These are phyloP conservation scores for Nectriaceae sp. DNA, from an alignment of 2,329 filamentous ascomycete genomes.

Conservation along the genomic window DNA sequence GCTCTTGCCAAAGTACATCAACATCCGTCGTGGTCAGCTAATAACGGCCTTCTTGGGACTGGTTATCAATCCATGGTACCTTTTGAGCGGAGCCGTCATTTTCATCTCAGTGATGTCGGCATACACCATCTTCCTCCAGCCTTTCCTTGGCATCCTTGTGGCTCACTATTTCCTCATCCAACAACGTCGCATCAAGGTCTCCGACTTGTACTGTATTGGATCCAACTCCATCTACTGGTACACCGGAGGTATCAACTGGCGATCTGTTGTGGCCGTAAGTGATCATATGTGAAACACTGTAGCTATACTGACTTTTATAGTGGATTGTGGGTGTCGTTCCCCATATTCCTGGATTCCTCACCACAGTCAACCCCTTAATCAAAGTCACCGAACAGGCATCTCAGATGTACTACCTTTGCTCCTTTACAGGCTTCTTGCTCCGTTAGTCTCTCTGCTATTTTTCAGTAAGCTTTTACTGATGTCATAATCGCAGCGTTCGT, in stretches of 20 bases:
- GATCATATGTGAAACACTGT: too few species aligned
- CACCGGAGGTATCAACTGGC: conserved; percentile 55
- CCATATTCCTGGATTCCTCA: conserved; percentile 53
- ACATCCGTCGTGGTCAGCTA: conserved; percentile 53
- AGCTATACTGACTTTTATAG: neutral
- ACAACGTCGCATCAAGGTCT: conserved; percentile 50
- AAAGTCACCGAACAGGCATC: neutral
- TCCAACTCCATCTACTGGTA: conserved; percentile 4
- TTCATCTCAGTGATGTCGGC: conserved; percentile 68
- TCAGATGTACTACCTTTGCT: conserved; percentile 4
- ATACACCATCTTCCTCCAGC: conserved; percentile 59
- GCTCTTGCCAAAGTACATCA: conserved; percentile 51
- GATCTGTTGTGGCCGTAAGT: conserved; percentile 55
- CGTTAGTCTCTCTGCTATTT: neutral
- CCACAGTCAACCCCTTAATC: conserved; percentile 1
- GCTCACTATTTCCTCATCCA: conserved; percentile 62
- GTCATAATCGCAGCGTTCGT: neutral
- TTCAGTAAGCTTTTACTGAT: neutral
- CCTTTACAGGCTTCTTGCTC: conserved; percentile 3
- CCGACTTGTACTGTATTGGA: conserved; percentile 17
- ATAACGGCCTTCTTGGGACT: conserved; percentile 45
- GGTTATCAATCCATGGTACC: conserved; percentile 52
- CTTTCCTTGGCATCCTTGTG: conserved; percentile 58
- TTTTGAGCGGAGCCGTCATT: conserved; percentile 53
- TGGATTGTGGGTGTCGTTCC: conserved; percentile 54